Evolutionary conservation across 1,284 basidiomycete genomes (phyloP), one percentile per base, ranked within the genome.

Genomic region (Phenoliferia sp.): DNA sequence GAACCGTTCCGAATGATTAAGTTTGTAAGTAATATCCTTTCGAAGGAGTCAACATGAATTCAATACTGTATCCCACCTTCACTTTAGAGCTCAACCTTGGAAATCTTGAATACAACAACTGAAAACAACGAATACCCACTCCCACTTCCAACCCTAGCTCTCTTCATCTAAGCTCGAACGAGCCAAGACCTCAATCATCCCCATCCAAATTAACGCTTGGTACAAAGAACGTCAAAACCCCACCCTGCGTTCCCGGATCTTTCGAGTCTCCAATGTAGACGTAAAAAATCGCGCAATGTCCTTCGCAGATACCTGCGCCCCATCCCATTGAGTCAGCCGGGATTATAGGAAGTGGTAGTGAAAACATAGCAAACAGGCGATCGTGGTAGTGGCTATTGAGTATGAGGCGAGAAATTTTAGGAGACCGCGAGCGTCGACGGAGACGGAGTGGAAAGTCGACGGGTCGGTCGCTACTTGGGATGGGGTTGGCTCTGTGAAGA

Each of bases 251-350:
- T 44, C 66, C 68, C 28, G 68, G 63, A 48, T 75, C 72, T 56
- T 75, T 70, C 15, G 73, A 65, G 15, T 77, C 74, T 12, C 77
- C 77, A 32, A 78, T 73, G 65, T 78, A 78, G 62, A 78, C 77
- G 69, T 79, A 79, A 54, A 79, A 78, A 66, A 79, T 78, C 52
- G 75, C 77, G 66, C 77, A 78, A 66, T 78, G 77, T 35, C 68
- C 67, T 28, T 68, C 64, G 72, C 78, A 79, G 60, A 79, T 72
- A 36, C 68, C 69, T 72, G 62, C 0, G 19, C 19, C n/a, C n/a
- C n/a, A n/a, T n/a, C n/a, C n/a, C n/a, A n/a, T n/a, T n/a, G n/a
- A n/a, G n/a, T n/a, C n/a, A n/a, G 50, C 2, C 19, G 19, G 29
- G 29, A 2, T 32, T 19, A 26, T n/a, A 26, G 22, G 31, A 59